Evolutionary conservation across 106 monocot species (phyloP).

Genomic region (Gastrodia elata): DNA sequence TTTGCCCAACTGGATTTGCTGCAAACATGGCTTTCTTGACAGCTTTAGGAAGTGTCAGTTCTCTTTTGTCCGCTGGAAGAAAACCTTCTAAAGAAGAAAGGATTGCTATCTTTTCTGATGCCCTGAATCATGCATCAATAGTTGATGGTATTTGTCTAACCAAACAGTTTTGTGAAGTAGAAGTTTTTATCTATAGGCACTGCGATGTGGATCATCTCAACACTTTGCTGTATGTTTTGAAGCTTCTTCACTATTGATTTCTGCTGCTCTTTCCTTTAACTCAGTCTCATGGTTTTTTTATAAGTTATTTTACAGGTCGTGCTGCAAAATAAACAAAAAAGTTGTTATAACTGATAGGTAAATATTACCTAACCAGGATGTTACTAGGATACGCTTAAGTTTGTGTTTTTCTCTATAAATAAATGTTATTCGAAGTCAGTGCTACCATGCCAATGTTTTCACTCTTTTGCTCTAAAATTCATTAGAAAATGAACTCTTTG

Average conservation of each 20-base stretch:
- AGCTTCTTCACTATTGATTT: background rate
- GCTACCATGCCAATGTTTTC: background rate
- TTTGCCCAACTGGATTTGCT: constrained; percentile 75
- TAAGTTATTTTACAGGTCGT: constrained; percentile 40
- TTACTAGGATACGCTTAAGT: constrained; percentile 1
- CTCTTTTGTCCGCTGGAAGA: constrained; percentile 32
- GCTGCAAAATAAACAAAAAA: constrained; percentile 65
- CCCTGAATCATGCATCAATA: constrained; percentile 94
- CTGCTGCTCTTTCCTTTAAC: background rate
- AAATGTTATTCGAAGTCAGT: background rate
- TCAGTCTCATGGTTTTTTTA: constrained; percentile 1
- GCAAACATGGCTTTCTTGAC: constrained; percentile 88
- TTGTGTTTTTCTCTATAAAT: constrained; percentile 1
- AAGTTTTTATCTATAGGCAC: constrained; percentile 73
- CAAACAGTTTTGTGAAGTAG: constrained; percentile 40
- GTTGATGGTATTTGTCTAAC: constrained; percentile 79
- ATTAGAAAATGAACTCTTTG: background rate
- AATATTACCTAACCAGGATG: background rate
- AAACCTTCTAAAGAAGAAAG: constrained; percentile 48
- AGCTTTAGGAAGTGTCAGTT: constrained; percentile 72
- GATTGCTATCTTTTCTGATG: constrained; percentile 88
- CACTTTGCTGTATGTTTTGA: constrained; percentile 53
- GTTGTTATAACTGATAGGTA: constrained; percentile 92
- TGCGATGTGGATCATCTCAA: constrained; percentile 74
- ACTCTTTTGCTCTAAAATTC: background rate